Percentiles rank a stretch among this genome's conserved stretches.
Evolutionary conservation across 1,284 basidiomycete genomes (phyloP).

Genomic region (Gymnopus androsaceus): DNA sequence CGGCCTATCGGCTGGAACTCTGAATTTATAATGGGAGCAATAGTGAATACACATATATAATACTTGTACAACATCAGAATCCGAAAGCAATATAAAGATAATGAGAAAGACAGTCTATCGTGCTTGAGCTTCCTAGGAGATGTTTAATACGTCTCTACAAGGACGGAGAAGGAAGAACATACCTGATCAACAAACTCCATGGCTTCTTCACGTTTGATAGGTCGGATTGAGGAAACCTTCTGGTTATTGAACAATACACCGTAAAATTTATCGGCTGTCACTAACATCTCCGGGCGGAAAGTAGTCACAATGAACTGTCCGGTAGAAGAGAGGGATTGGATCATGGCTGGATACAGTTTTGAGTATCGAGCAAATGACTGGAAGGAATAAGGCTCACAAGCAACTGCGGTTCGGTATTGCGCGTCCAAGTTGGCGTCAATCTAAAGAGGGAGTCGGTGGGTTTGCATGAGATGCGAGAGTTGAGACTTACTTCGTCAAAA

Average conservation of each 20-base stretch:
- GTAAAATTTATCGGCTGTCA: constrained; percentile 94
- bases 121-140: constrained; percentile 53
- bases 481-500: constrained; percentile 83
- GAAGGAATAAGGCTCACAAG: constrained; percentile 55
- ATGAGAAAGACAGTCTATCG: constrained; percentile 34
- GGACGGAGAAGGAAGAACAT: background rate
- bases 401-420: constrained; percentile 96
- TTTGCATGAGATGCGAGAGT: background rate
- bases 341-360: constrained; percentile 72
- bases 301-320: constrained; percentile 99
- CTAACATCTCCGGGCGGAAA: constrained; percentile 96
- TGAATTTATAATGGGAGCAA: too few relatives aligned
- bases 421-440: constrained; percentile 98
- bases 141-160: background rate
- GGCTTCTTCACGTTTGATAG: constrained; percentile 83
- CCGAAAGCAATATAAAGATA: background rate
- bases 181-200: constrained; percentile 89
- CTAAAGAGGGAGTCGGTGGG: constrained; percentile 33
- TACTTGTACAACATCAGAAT: too few relatives aligned
- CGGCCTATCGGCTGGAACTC: too few relatives aligned
- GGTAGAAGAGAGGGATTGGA: constrained; percentile 81
- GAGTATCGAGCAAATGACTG: too few relatives aligned
- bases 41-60: background rate
- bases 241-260: constrained; percentile 99
- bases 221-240: constrained; percentile 87